Evolutionary conservation across 1,139 yeast genomes (phyloP).

Genomic region (Yamadazyma conglobata): DNA sequence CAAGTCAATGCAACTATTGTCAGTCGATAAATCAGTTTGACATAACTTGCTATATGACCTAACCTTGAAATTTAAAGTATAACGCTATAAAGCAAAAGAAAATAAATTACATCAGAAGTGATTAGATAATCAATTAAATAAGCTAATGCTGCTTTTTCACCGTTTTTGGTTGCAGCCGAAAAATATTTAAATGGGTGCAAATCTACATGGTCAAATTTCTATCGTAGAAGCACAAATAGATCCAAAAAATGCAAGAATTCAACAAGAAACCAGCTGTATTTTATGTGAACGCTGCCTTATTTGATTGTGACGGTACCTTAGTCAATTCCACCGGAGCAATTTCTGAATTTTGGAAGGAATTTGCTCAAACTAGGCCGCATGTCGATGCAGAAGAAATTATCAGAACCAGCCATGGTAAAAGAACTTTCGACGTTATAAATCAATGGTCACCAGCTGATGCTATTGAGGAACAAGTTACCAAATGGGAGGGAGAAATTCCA

Average conservation of each 20-base stretch:
- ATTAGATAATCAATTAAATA: too few species aligned
- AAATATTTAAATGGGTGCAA: too few species aligned
- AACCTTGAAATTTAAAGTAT: too few species aligned
- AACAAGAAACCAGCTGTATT: constrained; percentile 43
- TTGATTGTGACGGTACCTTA: constrained; percentile 84
- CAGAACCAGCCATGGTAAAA: constrained; percentile 75
- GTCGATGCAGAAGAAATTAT: constrained; percentile 69
- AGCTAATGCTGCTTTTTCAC: too few species aligned
- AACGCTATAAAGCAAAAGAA: too few species aligned
- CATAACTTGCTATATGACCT: too few species aligned
- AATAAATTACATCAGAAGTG: too few species aligned
- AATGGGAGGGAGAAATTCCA: constrained; percentile 69
- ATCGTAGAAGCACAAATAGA: too few species aligned
- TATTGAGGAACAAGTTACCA: constrained; percentile 59
- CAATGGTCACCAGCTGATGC: constrained; percentile 76
- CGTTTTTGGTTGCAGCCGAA: too few species aligned
- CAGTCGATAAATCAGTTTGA: too few species aligned
- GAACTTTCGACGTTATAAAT: constrained; percentile 74
- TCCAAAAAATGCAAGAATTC: neutral
- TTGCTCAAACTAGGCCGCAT: constrained; percentile 65
- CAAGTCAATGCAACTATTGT: too few species aligned
- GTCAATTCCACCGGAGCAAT: constrained; percentile 80
- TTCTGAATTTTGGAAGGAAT: constrained; percentile 75
- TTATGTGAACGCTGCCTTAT: constrained; percentile 51
- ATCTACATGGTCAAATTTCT: too few species aligned